Conservation (phyloP, 371 early-diverging fungal species). For the Lichtheimia ornata region DNA sequence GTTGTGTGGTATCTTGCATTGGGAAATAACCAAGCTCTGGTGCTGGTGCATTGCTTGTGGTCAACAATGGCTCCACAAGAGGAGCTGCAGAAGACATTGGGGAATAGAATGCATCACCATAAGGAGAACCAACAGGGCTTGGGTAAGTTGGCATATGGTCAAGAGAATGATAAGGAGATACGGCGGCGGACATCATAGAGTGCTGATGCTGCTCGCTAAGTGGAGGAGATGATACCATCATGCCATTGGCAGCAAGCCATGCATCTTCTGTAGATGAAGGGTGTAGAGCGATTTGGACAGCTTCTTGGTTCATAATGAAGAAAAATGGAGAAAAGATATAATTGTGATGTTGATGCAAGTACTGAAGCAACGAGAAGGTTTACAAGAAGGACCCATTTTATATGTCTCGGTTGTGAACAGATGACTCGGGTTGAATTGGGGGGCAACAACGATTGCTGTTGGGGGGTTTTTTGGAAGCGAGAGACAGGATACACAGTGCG, state of each 20-base stretch:
- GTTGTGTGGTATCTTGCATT: not conserved
- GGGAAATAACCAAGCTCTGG: not conserved
- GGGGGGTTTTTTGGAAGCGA: too few relatives aligned
- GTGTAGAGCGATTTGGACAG: not conserved
- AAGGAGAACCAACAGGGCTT: not conserved
- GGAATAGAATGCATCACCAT: not conserved
- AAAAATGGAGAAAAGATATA: not conserved
- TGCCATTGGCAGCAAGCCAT: conserved; percentile 1
- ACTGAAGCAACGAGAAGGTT: not conserved
- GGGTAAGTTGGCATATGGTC: not conserved
- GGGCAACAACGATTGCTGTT: not conserved
- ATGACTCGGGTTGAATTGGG: not conserved
- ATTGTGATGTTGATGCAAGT: not conserved
- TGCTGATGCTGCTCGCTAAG: not conserved
- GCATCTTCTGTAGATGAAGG: not conserved
- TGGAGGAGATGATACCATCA: not conserved
- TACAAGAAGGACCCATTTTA: not conserved
- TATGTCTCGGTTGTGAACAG: not conserved
- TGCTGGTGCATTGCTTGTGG: not conserved
- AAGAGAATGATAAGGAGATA: not conserved
- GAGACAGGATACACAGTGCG: not conserved
- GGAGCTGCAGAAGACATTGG: not conserved
- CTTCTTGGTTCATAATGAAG: conserved; percentile 1
- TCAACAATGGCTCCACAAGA: not conserved
- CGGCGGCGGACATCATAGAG: not conserved